Evolutionary conservation across 345 rosid genomes (phyloP), one percentile per base, ranked within the genome.

Genomic region (Syzygium oleosum): DNA sequence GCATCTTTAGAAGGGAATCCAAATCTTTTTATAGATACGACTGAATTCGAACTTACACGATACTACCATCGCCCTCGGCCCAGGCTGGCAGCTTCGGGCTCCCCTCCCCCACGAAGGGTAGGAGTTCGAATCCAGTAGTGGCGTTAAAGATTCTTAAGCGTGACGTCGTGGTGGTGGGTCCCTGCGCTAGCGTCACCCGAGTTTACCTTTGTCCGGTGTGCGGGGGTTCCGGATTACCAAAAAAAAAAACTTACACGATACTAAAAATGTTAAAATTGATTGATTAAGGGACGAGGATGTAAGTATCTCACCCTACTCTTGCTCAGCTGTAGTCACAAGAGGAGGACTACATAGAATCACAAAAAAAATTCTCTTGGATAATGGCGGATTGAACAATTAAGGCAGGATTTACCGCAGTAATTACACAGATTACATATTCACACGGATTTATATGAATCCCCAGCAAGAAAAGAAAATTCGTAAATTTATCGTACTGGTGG

Each of bases 161-260:
- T n/a, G n/a, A n/a, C n/a, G n/a, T n/a, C n/a, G n/a, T n/a, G n/a
- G n/a, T n/a, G n/a, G n/a, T n/a, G n/a, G n/a, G n/a, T n/a, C n/a
- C n/a, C n/a, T n/a, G n/a, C n/a, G n/a, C n/a, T n/a, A n/a, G n/a
- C n/a, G n/a, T n/a, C n/a, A n/a, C n/a, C n/a, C n/a, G n/a, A n/a
- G n/a, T n/a, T n/a, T n/a, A n/a, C n/a, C n/a, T n/a, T n/a, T n/a
- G n/a, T n/a, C n/a, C n/a, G n/a, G n/a, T n/a, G n/a, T n/a, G n/a
- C n/a, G n/a, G n/a, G n/a, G n/a, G n/a, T n/a, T n/a, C n/a, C n/a
- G n/a, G n/a, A n/a, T n/a, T n/a, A n/a, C n/a, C n/a, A n/a, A n/a
- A n/a, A n/a, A n/a, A n/a, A n/a, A n/a, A n/a, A 38, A 41, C 27
- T 0, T 17, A 2, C 27, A 0, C 8, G 1, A 2, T 38, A 1